Percentiles rank a stretch among this genome's conserved stretches.
These are phyloP conservation scores for Plectosphaerella cucumerina DNA, from an alignment of 2,329 filamentous ascomycete genomes.

Conservation along the genomic window DNA sequence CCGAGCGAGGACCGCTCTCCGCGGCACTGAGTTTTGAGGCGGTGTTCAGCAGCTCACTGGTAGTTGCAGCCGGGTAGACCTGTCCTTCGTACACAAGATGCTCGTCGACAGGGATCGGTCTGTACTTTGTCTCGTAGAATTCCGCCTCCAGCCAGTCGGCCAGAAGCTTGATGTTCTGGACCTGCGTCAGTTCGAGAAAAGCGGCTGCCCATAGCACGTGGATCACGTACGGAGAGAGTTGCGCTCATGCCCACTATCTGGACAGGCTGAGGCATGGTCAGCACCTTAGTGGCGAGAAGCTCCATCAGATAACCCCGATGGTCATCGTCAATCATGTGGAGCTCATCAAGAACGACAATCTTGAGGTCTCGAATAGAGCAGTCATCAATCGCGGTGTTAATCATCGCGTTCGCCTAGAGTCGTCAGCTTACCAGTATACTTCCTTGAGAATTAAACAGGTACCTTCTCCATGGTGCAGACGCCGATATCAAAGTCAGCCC, in stretches of 20 bases:
- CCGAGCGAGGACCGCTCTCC: slow-evolving; percentile 25
- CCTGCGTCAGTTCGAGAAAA: not conserved
- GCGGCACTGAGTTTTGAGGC: slow-evolving; percentile 44
- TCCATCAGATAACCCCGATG: slow-evolving; percentile 72
- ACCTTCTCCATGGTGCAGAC: slow-evolving; percentile 77
- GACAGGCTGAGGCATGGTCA: slow-evolving; percentile 62
- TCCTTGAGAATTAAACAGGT: slow-evolving; percentile 1
- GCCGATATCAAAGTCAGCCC: slow-evolving; percentile 73
- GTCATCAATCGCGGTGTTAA: slow-evolving; percentile 71
- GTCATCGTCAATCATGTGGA: slow-evolving; percentile 80
- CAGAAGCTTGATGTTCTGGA: slow-evolving; percentile 64
- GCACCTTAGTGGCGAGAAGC: slow-evolving; percentile 67
- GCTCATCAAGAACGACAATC: slow-evolving; percentile 68
- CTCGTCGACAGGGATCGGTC: slow-evolving; percentile 72
- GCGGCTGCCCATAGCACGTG: no score
- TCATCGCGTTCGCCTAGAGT: slow-evolving; percentile 64
- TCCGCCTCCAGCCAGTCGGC: slow-evolving; percentile 68
- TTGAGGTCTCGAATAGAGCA: slow-evolving; percentile 60
- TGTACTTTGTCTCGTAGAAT: slow-evolving; percentile 68
- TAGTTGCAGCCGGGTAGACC: slow-evolving; percentile 58
- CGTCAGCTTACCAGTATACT: slow-evolving; percentile 1
- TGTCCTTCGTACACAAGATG: slow-evolving; percentile 68
- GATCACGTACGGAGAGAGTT: slow-evolving; percentile 60
- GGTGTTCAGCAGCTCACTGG: slow-evolving; percentile 53
- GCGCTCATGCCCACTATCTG: slow-evolving; percentile 80